Conservation (phyloP, 2,329 filamentous ascomycete genomes). For the Alternaria gansuensis region DNA sequence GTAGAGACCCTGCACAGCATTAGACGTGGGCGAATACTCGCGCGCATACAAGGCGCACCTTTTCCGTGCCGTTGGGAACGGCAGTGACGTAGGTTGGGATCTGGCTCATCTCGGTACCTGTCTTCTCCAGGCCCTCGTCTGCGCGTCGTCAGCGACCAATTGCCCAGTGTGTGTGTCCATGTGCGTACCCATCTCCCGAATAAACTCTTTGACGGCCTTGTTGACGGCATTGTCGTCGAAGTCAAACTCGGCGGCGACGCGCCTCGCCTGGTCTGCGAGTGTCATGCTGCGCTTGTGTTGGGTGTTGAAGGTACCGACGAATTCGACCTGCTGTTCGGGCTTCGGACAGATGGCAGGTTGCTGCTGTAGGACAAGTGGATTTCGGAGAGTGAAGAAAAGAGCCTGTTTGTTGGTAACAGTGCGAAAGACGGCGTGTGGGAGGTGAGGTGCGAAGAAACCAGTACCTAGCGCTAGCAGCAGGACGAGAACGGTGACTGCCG, state of each 20-base stretch:
- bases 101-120: constrained; percentile 86
- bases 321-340: constrained; percentile 39
- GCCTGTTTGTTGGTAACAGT: constrained; percentile 38
- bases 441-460: constrained; percentile 51
- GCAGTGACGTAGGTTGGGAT: constrained; percentile 97
- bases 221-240: constrained; percentile 81
- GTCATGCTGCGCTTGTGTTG: constrained; percentile 57
- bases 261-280: constrained; percentile 75
- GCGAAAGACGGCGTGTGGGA: constrained; percentile 44
- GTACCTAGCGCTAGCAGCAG: constrained; percentile 48
- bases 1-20: constrained; percentile 76
- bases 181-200: constrained; percentile 77
- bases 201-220: constrained; percentile 82
- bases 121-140: constrained; percentile 83
- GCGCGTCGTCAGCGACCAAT: constrained; percentile 30
- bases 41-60: constrained; percentile 76
- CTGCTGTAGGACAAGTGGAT: constrained; percentile 38
- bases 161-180: constrained; percentile 1
- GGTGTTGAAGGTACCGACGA: constrained; percentile 49
- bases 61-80: constrained; percentile 96
- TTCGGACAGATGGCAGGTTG: constrained; percentile 43
- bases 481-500: constrained; percentile 41
- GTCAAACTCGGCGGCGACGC: constrained; percentile 85
- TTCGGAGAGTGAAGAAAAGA: constrained; percentile 36
- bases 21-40: background rate